Evolutionary conservation across 208 protist species (phyloP).

Genomic region (Wallacemonas collosoma): DNA sequence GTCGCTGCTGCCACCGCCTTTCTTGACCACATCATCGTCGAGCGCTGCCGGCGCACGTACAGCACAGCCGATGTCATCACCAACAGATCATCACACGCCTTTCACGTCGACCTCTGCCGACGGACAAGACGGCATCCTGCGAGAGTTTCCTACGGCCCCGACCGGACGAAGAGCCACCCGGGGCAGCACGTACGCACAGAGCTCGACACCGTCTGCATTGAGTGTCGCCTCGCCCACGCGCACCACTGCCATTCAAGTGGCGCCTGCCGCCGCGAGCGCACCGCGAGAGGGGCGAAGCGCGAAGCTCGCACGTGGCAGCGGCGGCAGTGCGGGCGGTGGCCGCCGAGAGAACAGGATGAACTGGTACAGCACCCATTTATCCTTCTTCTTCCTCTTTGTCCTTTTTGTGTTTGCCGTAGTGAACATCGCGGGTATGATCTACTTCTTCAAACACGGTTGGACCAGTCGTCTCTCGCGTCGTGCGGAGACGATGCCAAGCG

Average conservation of each 20-base stretch:
- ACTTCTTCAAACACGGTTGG: slow-evolving; percentile 12
- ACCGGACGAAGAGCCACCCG: no score
- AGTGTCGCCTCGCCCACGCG: neutral
- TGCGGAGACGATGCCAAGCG: no score
- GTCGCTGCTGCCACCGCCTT: no score
- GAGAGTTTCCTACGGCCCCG: no score
- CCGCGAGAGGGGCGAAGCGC: neutral
- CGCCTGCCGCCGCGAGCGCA: neutral
- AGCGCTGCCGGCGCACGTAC: no score
- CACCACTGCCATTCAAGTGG: slow-evolving; percentile 1
- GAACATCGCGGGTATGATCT: slow-evolving; percentile 14
- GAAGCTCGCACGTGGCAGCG: neutral
- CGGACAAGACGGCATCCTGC: no score
- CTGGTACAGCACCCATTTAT: slow-evolving; percentile 20
- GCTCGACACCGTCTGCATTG: neutral
- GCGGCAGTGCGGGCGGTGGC: neutral
- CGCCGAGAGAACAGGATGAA: slow-evolving; percentile 1
- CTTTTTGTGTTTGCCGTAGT: slow-evolving; percentile 20
- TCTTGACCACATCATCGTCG: no score
- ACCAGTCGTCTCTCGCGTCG: neutral
- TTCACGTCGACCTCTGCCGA: no score
- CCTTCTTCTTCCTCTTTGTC: slow-evolving; percentile 22
- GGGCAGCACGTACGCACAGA: no score
- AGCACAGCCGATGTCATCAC: no score
- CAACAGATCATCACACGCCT: no score